Base-by-base conservation (phyloP, 805 yeast genomes). In the Wickerhamiella bombiphila region DNA sequence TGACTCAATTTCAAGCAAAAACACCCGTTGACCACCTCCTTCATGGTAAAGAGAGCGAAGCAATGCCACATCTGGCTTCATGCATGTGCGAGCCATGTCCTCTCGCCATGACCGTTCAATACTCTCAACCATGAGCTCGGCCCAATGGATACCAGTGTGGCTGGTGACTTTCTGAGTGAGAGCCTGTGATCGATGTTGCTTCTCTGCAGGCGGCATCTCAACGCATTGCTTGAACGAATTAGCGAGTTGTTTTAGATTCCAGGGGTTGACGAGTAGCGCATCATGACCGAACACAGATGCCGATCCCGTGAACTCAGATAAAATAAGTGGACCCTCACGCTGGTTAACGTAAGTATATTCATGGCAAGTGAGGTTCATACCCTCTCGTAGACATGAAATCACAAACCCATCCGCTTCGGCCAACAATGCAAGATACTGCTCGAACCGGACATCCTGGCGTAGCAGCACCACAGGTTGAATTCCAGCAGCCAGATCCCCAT, bases 361-460 rank as follows among this genome's bases (percentile, higher is more conserved):
- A 54, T 91, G 98, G 49, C 95, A 88, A 0, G 97, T 86, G 52
- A 91, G 65, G 51, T 91, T 91, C 85, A 91, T 80, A 19, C 98
- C 98, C 57, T 91, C 98, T 54, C 98, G 75, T 66, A 88, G 70
- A 1, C 94, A 80, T 7, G 93, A 76, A 2, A 88, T 95, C 32
- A 80, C 74, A 52, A 91, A 91, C 1, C 74, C 65, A 47, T 82
- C 93, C 1, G 97, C 94, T 53, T 85, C 96, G 26, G 74, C 63
- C 33, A 80, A 69, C 35, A 91, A 61, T 0, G 94, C 97, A 41
- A 91, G 57, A 54, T 91, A 91, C 58, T 91, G 97, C 39, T 74
- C 79, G 54, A 81, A 88, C 28, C 75, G 86, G 38, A 91, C 72
- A 48, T 88, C 96, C 55, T 83, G 93, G 47, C 82, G 88, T 34